These are phyloP conservation scores for Aspergillus cristatus DNA, from an alignment of 495 filamentous ascomycete species.

Conservation along the genomic window DNA sequence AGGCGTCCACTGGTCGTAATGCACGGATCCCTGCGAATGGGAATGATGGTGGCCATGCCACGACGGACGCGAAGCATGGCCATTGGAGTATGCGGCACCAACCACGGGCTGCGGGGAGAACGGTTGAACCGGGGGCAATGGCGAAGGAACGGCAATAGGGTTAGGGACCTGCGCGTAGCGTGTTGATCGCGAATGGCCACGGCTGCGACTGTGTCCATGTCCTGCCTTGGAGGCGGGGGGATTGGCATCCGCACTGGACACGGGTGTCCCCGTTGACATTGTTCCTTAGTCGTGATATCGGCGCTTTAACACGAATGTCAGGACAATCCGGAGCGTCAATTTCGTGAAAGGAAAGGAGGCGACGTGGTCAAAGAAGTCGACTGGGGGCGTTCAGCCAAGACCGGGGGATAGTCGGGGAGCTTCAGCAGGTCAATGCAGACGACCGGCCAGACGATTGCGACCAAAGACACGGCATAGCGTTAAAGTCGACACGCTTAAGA, in stretches of 20 bases:
- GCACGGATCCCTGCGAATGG: slow-evolving; percentile 10
- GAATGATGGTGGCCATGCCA: slow-evolving; percentile 20
- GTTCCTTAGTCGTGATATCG: slow-evolving; percentile 7
- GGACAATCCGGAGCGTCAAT: too few relatives aligned
- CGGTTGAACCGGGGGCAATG: slow-evolving; percentile 10
- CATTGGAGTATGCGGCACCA: slow-evolving; percentile 14
- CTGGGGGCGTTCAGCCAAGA: slow-evolving; percentile 3
- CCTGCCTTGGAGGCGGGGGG: slow-evolving; percentile 18
- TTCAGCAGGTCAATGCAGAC: slow-evolving; percentile 14
- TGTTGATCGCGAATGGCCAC: slow-evolving; percentile 32
- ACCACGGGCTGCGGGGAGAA: slow-evolving; percentile 10
- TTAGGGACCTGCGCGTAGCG: slow-evolving; percentile 28
- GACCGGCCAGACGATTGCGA: slow-evolving; percentile 7
- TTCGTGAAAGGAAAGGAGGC: slow-evolving; percentile 3
- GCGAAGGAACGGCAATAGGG: slow-evolving; percentile 15
- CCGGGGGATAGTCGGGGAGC: slow-evolving; percentile 6
- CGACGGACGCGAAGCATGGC: slow-evolving; percentile 10
- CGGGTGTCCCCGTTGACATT: slow-evolving; percentile 32
- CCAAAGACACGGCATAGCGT: slow-evolving; percentile 13
- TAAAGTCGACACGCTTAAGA: neutral
- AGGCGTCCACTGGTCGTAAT: slow-evolving; percentile 1
- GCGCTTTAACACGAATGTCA: neutral
- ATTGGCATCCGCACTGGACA: slow-evolving; percentile 23
- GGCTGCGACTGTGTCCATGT: slow-evolving; percentile 27
- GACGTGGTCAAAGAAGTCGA: slow-evolving; percentile 2